Percentiles rank a stretch among this genome's conserved stretches.
These are phyloP conservation scores for Suhomyces xylopsoci DNA, from an alignment of 805 yeast genomes.

Conservation along the genomic window DNA sequence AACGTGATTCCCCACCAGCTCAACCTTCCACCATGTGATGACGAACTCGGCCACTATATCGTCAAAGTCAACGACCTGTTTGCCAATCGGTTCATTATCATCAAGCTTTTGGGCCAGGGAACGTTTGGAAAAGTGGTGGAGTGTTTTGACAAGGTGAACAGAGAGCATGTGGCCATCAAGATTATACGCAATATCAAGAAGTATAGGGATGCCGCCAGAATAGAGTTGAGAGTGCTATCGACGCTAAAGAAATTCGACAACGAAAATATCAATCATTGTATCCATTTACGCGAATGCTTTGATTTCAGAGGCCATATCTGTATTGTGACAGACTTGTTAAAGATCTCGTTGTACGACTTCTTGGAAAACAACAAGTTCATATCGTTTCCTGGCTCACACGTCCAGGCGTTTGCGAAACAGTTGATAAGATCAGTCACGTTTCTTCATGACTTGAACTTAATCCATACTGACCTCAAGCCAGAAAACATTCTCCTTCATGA, in stretches of 20 bases:
- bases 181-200: constrained; percentile 89
- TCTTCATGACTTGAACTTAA: constrained; percentile 82
- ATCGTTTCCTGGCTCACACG: constrained; percentile 93
- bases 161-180: constrained; percentile 78
- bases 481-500: constrained; percentile 80
- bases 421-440: constrained; percentile 80
- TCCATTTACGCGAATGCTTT: constrained; percentile 83
- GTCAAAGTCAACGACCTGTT: constrained; percentile 56
- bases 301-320: constrained; percentile 94
- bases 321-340: constrained; percentile 83
- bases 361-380: constrained; percentile 77
- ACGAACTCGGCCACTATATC: constrained; percentile 72
- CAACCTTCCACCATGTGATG: constrained; percentile 48
- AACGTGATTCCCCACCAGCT: constrained; percentile 34
- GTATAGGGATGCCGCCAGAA: constrained; percentile 92
- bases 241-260: constrained; percentile 73
- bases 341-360: constrained; percentile 85
- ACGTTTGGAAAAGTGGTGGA: constrained; percentile 88
- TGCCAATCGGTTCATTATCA: constrained; percentile 73
- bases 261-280: constrained; percentile 66
- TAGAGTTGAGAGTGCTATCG: constrained; percentile 79
- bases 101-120: constrained; percentile 79
- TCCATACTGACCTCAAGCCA: constrained; percentile 96
- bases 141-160: constrained; percentile 65
- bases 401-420: constrained; percentile 86